Evolutionary conservation across 108 stramenopile genomes (phyloP).

Genomic region (Skeletonema costatum): DNA sequence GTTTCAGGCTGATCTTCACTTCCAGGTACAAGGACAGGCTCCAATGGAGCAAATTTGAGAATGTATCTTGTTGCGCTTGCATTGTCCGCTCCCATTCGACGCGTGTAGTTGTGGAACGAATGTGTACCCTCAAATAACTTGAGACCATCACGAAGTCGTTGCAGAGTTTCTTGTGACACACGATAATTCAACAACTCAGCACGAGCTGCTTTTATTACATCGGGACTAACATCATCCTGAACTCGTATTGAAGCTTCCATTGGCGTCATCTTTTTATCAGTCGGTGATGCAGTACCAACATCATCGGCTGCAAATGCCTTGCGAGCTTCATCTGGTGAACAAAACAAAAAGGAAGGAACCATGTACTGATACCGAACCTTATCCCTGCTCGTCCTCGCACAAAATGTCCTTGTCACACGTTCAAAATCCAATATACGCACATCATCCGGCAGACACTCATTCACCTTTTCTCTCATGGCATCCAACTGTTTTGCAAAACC

Average conservation of each 20-base stretch:
- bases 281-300: slow-evolving; percentile 16
- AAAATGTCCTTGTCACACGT: slow-evolving; percentile 85
- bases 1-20: slow-evolving; percentile 12
- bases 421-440: slow-evolving; percentile 85
- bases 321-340: slow-evolving; percentile 47
- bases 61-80: slow-evolving; percentile 82
- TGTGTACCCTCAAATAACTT: slow-evolving; percentile 88
- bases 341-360: slow-evolving; percentile 89
- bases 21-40: slow-evolving; percentile 80
- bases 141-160: slow-evolving; percentile 61
- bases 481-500: slow-evolving; percentile 47
- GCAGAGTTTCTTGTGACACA: slow-evolving; percentile 56
- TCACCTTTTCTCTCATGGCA: slow-evolving; percentile 62
- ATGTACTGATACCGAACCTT: slow-evolving; percentile 97
- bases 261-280: slow-evolving; percentile 21
- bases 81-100: slow-evolving; percentile 65
- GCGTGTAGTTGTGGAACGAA: slow-evolving; percentile 90
- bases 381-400: slow-evolving; percentile 90
- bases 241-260: slow-evolving; percentile 37
- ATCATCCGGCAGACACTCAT: slow-evolving; percentile 84
- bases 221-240: slow-evolving; percentile 40
- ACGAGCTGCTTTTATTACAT: slow-evolving; percentile 49
- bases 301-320: slow-evolving; percentile 33
- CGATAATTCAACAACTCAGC: slow-evolving; percentile 53
- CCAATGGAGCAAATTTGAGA: slow-evolving; percentile 63